Percentiles rank a stretch among this genome's conserved stretches.
Conservation (phyloP, 1,284 basidiomycete genomes). For the Trichosporon inkin region DNA sequence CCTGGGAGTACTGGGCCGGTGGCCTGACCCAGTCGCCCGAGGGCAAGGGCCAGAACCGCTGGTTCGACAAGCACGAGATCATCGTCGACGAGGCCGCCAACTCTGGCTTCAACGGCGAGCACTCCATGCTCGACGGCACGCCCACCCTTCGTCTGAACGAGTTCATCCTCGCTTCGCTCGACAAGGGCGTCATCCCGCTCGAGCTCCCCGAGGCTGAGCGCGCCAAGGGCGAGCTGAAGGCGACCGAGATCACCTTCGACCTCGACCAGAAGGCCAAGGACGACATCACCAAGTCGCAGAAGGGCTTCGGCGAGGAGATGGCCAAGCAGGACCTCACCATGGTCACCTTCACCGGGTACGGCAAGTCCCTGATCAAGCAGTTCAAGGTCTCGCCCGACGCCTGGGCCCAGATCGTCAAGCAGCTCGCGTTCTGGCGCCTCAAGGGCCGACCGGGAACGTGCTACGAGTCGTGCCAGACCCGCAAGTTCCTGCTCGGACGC, state of each 20-base stretch:
- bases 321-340: conserved; percentile 76
- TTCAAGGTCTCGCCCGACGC: conserved; percentile 89
- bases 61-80: conserved; percentile 96
- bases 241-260: conserved; percentile 68
- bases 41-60: conserved; percentile 72
- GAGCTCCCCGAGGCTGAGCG: conserved; percentile 50
- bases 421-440: conserved; percentile 90
- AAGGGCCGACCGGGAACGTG: conserved; percentile 72
- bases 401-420: conserved; percentile 92
- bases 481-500: conserved; percentile 84
- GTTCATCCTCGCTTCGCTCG: conserved; percentile 77
- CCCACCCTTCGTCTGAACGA: conserved; percentile 94
- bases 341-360: conserved; percentile 86
- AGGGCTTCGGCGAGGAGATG: conserved; percentile 73
- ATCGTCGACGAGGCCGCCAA: conserved; percentile 90
- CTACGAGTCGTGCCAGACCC: conserved; percentile 92
- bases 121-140: conserved; percentile 69
- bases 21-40: conserved; percentile 51
- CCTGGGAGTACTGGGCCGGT: conserved; percentile 85
- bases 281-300: conserved; percentile 56
- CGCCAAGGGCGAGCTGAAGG: conserved; percentile 53
- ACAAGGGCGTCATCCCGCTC: conserved; percentile 69
- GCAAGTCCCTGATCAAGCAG: conserved; percentile 82
- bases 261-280: conserved; percentile 57
- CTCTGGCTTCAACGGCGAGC: conserved; percentile 72